A percentile compares a stretch with the other conserved stretches of the same genome.
Conservation (phyloP, 257 asterid species). For the Plantago elongata region DNA sequence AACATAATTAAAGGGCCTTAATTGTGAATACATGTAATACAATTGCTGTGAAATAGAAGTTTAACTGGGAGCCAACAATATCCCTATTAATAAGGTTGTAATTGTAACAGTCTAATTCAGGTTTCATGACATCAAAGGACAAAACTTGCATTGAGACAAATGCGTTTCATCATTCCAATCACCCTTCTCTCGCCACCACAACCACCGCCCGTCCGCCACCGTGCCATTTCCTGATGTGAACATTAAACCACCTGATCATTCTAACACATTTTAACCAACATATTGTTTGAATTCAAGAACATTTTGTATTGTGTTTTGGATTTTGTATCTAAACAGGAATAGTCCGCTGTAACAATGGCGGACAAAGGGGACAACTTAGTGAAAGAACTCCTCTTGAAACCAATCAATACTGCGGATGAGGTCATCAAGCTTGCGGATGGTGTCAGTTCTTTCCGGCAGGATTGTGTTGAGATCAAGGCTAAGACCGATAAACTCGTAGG, state of each 20-base stretch:
- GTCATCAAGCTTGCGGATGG: conserved; percentile 43
- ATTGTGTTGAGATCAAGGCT: conserved; percentile 48
- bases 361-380: conserved; percentile 67
- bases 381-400: conserved; percentile 54
- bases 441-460: conserved; percentile 45
- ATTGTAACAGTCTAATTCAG: conserved; percentile 22
- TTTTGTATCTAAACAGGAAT: background rate
- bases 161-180: conserved; percentile 36
- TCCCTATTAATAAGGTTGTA: conserved; percentile 40
- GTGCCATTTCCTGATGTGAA: background rate
- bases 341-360: conserved; percentile 67
- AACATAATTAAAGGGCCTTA: no score
- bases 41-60: background rate
- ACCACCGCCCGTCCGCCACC: conserved; percentile 21
- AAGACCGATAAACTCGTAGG: conserved; percentile 46
- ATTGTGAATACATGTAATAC: no score
- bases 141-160: conserved; percentile 18
- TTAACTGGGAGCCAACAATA: conserved; percentile 6
- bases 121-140: conserved; percentile 6
- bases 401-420: conserved; percentile 64
- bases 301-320: background rate
- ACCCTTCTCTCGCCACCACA: conserved; percentile 17
- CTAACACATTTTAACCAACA: background rate
- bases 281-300: background rate
- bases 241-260: background rate